Percentiles rank a stretch among this genome's conserved stretches.
phyloP scores from a whole-genome alignment of 2,329 filamentous ascomycete species.

The Arachnomyces sp. region DNA sequence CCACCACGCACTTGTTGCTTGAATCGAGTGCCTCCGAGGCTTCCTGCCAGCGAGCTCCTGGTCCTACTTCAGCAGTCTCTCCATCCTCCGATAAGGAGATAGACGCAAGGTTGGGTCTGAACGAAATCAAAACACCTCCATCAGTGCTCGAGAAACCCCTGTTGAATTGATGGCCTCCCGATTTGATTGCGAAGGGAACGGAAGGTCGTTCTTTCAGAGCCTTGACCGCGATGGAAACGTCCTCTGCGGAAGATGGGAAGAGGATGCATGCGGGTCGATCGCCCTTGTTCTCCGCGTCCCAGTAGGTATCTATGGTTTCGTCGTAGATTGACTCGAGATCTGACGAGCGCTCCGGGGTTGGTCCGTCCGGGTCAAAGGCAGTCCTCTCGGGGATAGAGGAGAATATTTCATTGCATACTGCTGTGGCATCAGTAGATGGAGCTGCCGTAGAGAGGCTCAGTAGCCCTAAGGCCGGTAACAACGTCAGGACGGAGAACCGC shows the following conservation, averaged over 20 bases:
- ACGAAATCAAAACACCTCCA: constrained; percentile 36
- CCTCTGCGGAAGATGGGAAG: constrained; percentile 39
- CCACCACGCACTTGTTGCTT: constrained; percentile 29
- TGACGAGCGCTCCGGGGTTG: no score
- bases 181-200: constrained; percentile 48
- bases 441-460: no score
- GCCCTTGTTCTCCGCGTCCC: no score
- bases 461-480: no score
- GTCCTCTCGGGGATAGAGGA: no score
- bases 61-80: constrained; percentile 31
- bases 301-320: no score
- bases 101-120: constrained; percentile 35
- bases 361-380: no score
- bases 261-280: constrained; percentile 38
- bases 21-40: constrained; percentile 25
- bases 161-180: constrained; percentile 42
- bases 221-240: constrained; percentile 47
- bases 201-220: constrained; percentile 38
- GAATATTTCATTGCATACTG: no score
- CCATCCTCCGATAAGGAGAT: constrained; percentile 27
- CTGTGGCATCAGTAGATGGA: no score
- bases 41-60: constrained; percentile 29
- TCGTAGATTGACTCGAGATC: no score
- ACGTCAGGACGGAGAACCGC: no score
- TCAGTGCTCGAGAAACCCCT: constrained; percentile 40